phyloP scores from a whole-genome alignment of 257 asterid species.

The Scutellaria minor region DNA sequence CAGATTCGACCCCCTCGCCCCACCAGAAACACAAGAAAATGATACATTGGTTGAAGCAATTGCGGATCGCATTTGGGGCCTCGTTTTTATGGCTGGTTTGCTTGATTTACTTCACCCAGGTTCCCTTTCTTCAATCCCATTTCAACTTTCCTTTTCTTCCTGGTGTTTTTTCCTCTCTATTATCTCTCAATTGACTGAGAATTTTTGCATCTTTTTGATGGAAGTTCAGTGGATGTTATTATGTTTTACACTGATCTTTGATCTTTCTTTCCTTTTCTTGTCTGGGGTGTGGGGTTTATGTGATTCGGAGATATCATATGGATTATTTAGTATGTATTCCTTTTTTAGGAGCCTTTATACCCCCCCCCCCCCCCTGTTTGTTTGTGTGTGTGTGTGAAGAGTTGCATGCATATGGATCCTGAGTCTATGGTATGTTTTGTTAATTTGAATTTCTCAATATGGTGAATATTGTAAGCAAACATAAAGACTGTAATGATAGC shows the following conservation, averaged over 20 bases:
- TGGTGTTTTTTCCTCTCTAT: background rate
- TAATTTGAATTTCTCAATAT: background rate
- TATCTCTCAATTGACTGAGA: background rate
- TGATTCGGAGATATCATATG: background rate
- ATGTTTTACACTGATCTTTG: background rate
- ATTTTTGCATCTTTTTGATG: background rate
- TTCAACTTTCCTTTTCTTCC: background rate
- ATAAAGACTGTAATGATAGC: background rate
- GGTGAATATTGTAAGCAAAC: slow-evolving; percentile 7
- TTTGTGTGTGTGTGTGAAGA: no score
- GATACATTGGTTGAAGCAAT: slow-evolving; percentile 71
- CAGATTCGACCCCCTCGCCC: slow-evolving; percentile 24
- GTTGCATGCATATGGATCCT: background rate
- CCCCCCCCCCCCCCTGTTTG: no score
- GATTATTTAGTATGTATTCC: background rate
- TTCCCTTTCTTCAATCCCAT: slow-evolving; percentile 27
- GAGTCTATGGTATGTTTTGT: background rate
- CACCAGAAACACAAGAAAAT: slow-evolving; percentile 37
- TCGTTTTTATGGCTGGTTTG: slow-evolving; percentile 93
- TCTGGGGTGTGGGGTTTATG: slow-evolving; percentile 21
- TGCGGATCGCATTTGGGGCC: slow-evolving; percentile 80
- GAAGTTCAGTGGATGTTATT: background rate
- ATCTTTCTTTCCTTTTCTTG: background rate
- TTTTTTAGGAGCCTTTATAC: slow-evolving; percentile 1
- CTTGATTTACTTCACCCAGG: slow-evolving; percentile 98